Conservation (phyloP, 305 asterid species). For the Fraxinus angustifolia region DNA sequence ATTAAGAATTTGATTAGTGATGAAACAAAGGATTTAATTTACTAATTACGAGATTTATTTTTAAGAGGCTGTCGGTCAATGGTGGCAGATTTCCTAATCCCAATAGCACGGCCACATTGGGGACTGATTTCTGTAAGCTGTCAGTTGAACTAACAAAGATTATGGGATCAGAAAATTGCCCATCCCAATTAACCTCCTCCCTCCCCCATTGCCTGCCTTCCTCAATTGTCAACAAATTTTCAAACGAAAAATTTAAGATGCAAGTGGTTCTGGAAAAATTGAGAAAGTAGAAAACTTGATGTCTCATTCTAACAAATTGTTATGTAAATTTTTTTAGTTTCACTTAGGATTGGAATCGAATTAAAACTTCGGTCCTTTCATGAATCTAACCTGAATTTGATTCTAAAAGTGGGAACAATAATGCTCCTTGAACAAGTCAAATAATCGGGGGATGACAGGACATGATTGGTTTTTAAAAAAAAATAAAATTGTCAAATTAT, state of each 20-base stretch:
- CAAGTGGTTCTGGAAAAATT: too few relatives aligned
- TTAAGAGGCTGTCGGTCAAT: constrained; percentile 39
- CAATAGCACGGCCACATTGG: constrained; percentile 20
- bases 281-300: neutral
- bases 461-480: too few relatives aligned
- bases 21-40: constrained; percentile 27
- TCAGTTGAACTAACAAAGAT: constrained; percentile 32
- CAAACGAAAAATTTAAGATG: too few relatives aligned
- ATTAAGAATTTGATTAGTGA: constrained; percentile 6
- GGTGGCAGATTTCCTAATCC: neutral
- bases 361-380: neutral
- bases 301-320: neutral
- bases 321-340: neutral
- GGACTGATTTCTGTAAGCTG: constrained; percentile 17
- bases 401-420: too few relatives aligned
- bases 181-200: neutral
- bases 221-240: too few relatives aligned
- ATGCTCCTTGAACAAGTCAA: too few relatives aligned
- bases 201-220: neutral
- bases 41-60: constrained; percentile 37
- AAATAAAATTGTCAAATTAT: too few relatives aligned
- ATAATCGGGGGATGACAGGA: too few relatives aligned
- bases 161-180: constrained; percentile 16
- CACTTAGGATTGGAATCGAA: neutral
- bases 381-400: neutral